Conservation (phyloP, 2,329 filamentous ascomycete species). For the Talaromyces sp. region DNA sequence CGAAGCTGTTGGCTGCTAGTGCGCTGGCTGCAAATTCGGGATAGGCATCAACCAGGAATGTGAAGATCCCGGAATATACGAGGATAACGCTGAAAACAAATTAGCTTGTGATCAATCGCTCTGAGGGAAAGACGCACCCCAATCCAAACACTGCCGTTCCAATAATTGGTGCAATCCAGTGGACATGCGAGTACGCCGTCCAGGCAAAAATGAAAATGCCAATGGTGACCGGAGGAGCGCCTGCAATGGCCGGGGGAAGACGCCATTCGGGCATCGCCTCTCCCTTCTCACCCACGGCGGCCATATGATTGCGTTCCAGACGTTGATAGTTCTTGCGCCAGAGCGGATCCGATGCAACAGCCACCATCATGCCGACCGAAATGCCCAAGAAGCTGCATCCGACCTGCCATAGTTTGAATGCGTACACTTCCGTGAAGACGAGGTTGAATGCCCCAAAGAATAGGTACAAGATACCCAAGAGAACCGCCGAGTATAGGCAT, state of each 20-base stretch:
- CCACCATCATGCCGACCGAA: conserved; percentile 47
- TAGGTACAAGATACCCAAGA: conserved; percentile 84
- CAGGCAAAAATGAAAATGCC: conserved; percentile 88
- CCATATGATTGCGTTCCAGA: conserved; percentile 24
- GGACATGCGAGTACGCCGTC: conserved; percentile 69
- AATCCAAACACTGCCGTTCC: conserved; percentile 67
- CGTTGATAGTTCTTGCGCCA: conserved; percentile 36
- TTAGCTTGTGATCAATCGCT: neutral
- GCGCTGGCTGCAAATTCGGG: conserved; percentile 53
- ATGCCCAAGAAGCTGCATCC: conserved; percentile 70
- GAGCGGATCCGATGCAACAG: conserved; percentile 44
- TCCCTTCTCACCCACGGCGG: neutral
- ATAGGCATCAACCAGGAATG: conserved; percentile 69
- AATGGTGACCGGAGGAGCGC: conserved; percentile 72
- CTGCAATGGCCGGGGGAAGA: conserved; percentile 68
- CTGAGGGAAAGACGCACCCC: conserved; percentile 53
- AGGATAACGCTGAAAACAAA: conserved; percentile 62
- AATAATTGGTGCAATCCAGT: conserved; percentile 74
- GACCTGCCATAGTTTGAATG: conserved; percentile 72
- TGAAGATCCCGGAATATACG: conserved; percentile 80
- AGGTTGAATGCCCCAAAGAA: conserved; percentile 87
- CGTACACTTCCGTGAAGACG: conserved; percentile 70
- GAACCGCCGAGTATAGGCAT: conserved; percentile 75
- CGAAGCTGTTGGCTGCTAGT: conserved; percentile 78
- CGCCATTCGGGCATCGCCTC: conserved; percentile 79